A percentile compares a stretch with the other conserved stretches of the same genome.
Evolutionary conservation across 2,329 filamentous ascomycete species (phyloP).

Genomic region (Botryosphaeria agaves): DNA sequence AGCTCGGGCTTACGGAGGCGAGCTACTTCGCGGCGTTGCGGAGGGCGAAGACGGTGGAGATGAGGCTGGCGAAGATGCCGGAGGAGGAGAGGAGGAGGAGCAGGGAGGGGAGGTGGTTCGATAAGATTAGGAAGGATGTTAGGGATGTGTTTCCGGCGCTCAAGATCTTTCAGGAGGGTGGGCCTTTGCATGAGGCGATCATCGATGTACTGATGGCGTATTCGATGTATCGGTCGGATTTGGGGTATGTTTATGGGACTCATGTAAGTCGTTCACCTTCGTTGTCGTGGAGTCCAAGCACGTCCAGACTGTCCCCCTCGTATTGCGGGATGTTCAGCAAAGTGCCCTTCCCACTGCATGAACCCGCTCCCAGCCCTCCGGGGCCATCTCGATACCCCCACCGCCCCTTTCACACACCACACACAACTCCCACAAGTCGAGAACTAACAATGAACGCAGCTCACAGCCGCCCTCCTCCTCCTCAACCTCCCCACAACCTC

Average conservation of each 20-base stretch:
- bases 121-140: conserved; percentile 46
- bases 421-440: too few species aligned
- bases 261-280: conserved; percentile 38
- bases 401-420: too few species aligned
- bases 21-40: conserved; percentile 56
- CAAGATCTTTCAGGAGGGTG: conserved; percentile 51
- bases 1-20: conserved; percentile 46
- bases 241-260: conserved; percentile 59
- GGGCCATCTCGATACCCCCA: too few species aligned
- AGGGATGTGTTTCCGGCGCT: conserved; percentile 53
- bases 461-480: conserved; percentile 55
- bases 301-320: too few species aligned
- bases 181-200: conserved; percentile 49
- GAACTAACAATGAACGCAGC: too few species aligned
- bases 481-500: conserved; percentile 49
- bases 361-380: too few species aligned
- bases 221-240: conserved; percentile 65
- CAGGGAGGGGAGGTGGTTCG: conserved; percentile 42
- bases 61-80: conserved; percentile 29
- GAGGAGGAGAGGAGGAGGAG: conserved; percentile 27
- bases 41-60: conserved; percentile 46
- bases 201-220: conserved; percentile 63
- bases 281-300: too few species aligned
- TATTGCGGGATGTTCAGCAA: too few species aligned
- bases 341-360: too few species aligned